Percentiles rank a stretch among this genome's conserved stretches.
Evolutionary conservation across 768 basidiomycete species (phyloP).

Genomic region (Mrakia blollopis): DNA sequence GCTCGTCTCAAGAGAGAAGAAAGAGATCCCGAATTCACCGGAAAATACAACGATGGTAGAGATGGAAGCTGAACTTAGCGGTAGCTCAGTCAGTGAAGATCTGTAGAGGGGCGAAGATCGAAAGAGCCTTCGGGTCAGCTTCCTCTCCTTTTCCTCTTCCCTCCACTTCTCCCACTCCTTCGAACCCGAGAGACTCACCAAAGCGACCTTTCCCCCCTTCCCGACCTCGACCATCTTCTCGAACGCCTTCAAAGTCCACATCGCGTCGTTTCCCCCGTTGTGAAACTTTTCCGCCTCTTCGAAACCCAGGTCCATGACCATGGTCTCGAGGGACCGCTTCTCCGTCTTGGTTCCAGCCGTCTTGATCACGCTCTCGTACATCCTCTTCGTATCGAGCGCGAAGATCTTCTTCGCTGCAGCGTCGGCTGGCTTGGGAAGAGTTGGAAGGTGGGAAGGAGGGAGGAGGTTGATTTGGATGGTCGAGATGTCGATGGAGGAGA

Average conservation of each 20-base stretch:
- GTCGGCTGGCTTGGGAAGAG: constrained; percentile 47
- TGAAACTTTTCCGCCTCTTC: constrained; percentile 51
- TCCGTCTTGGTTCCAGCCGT: constrained; percentile 51
- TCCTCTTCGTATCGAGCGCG: constrained; percentile 65
- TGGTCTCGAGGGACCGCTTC: constrained; percentile 54
- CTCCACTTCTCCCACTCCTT: no score
- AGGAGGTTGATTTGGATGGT: constrained; percentile 55
- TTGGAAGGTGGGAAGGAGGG: constrained; percentile 54
- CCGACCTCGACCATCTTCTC: not conserved
- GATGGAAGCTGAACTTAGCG: no score
- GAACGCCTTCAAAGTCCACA: constrained; percentile 37
- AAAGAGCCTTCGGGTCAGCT: no score
- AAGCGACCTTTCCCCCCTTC: not conserved
- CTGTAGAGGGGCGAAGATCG: no score
- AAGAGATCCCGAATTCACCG: no score
- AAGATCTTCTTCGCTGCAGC: constrained; percentile 45
- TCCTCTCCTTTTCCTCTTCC: no score
- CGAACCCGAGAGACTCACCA: no score
- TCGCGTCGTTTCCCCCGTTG: constrained; percentile 83
- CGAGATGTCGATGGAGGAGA: constrained; percentile 39
- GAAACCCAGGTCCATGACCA: constrained; percentile 63
- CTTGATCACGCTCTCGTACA: constrained; percentile 71
- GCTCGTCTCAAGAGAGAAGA: no score
- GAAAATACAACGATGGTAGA: no score
- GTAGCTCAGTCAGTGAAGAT: no score